Evolutionary conservation across 1,284 basidiomycete species (phyloP), one percentile per base, ranked within the genome.

Genomic region (Trichosporon sp.): DNA sequence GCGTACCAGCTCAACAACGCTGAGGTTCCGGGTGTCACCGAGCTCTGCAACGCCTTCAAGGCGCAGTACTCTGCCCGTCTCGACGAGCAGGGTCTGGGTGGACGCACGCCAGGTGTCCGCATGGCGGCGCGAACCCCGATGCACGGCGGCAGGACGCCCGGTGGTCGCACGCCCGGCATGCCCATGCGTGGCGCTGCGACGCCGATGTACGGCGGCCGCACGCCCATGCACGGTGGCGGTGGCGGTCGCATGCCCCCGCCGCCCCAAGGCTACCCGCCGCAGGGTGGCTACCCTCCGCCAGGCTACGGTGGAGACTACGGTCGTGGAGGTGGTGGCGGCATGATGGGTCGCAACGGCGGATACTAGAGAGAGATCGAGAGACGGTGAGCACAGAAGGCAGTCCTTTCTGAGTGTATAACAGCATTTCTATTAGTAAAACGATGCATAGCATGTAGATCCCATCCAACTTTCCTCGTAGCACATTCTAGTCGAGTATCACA

Each of bases 1-100:
- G 93, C 93, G 1, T 97, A 93, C 82, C 91, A 91, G 79, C 88
- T 97, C 14, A 92, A 92, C 78, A 92, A 93, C 75, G 92, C 93
- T 12, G 89, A 92, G 65, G 92, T 94, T 35, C 90, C 92, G 8
- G 94, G 92, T 70, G 93, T 98, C 31, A 90, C 92, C 0, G 93
- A 96, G 83, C 86, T 98, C 2, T 96, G 94, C 76, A 94, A 97
- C 80, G 94, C 94, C 16, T 98, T 98, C 89, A 97, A 97, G 89
- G 90, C 93, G 79, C 87, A 92, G 89, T 92, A 84, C 70, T 79
- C 77, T 5, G 72, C 73, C 7, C 66, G 76, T 16, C 74, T 84
- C 6, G 73, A 76, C 11, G 81, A 82, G 56, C 71, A 76, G 71
- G 70, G 77, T 37, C 71, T 75, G 71, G 92, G 93, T 51, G 91